Base-by-base conservation (phyloP, 2,329 filamentous ascomycete species). In the Trichoderma breve region DNA sequence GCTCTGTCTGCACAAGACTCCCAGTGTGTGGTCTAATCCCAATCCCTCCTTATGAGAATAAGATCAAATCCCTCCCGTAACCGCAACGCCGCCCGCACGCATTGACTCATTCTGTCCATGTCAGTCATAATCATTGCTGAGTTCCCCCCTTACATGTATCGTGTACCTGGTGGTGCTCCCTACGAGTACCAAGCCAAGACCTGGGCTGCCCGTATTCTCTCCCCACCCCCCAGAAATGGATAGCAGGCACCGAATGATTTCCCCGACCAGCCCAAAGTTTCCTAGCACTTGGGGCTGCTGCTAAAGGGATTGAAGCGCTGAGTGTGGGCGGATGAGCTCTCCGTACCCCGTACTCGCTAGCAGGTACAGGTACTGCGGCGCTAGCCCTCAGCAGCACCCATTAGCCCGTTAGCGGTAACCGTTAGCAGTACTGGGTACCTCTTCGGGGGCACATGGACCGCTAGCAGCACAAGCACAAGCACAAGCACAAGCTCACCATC, bases 261-360 rank as follows among this genome's bases (percentile, higher is more conserved):
- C 47, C 47, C 47, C n/a, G 47, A 53, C 47, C 47, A 53, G 11
- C 47, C 47, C 3, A 53, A 53, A 53, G 21, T 0, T 51, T 21
- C 43, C 43, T 51, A 47, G 43, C 43, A n/a, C 43, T 47, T 18
- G n/a, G 43, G 43, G 43, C 43, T 47, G 43, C 43, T 39, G 64
- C 43, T 28, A 43, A 36, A 51, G 39, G n/a, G 18, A 51, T 7
- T 32, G 8, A n/a, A 12, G 57, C 57, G 57, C 57, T 32, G 58
- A 36, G 2, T 36, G 34, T 36, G 34, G 34, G 34, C 34, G 34
- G 30, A n/a, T 8, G 58, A 18, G 65, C 55, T 26, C 55, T 26
- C 36, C 28, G 66, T 69, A 61, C 55, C 66, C 66, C 53, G 53
- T 60, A 69, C 55, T 61, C 36, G 34, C 53, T 32, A 58, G 43